Conservation (phyloP, 306 rosid species). For the Lathyrus aphaca region DNA sequence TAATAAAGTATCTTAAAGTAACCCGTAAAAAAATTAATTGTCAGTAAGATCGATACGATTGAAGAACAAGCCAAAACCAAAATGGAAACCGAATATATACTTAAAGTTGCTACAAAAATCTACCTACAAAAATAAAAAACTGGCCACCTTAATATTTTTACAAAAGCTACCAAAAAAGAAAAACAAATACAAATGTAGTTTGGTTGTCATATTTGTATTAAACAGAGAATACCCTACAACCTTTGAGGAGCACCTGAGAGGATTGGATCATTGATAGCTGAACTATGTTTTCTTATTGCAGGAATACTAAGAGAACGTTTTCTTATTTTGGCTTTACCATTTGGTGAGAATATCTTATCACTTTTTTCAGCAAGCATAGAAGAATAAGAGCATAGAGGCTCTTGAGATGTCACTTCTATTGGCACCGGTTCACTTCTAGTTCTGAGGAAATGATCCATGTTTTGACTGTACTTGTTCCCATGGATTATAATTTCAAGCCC, state of each 20-base stretch:
- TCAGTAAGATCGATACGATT: no score
- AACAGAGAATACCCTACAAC: slow-evolving; percentile 32
- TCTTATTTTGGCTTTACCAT: slow-evolving; percentile 54
- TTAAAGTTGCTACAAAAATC: neutral
- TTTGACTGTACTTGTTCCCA: slow-evolving; percentile 52
- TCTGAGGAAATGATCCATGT: slow-evolving; percentile 57
- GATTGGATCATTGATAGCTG: slow-evolving; percentile 58
- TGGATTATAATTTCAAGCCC: slow-evolving; percentile 40
- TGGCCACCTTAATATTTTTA: slow-evolving; percentile 34
- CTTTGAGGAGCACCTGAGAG: slow-evolving; percentile 74
- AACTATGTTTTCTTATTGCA: slow-evolving; percentile 58
- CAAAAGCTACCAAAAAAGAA: slow-evolving; percentile 1
- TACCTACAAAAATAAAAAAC: neutral
- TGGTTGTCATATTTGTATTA: neutral
- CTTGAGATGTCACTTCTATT: slow-evolving; percentile 49
- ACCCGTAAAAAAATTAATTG: no score
- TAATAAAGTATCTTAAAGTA: no score
- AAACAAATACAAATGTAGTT: neutral
- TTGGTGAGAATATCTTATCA: slow-evolving; percentile 49
- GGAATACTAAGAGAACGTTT: slow-evolving; percentile 89
- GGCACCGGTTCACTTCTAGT: slow-evolving; percentile 59
- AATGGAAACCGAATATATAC: neutral
- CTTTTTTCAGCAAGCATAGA: slow-evolving; percentile 53
- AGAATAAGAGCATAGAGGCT: slow-evolving; percentile 54
- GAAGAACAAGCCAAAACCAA: neutral